A percentile compares a stretch with the other conserved stretches of the same genome.
Conservation (phyloP, 2,329 filamentous ascomycete species). For the Diplodia mutila region DNA sequence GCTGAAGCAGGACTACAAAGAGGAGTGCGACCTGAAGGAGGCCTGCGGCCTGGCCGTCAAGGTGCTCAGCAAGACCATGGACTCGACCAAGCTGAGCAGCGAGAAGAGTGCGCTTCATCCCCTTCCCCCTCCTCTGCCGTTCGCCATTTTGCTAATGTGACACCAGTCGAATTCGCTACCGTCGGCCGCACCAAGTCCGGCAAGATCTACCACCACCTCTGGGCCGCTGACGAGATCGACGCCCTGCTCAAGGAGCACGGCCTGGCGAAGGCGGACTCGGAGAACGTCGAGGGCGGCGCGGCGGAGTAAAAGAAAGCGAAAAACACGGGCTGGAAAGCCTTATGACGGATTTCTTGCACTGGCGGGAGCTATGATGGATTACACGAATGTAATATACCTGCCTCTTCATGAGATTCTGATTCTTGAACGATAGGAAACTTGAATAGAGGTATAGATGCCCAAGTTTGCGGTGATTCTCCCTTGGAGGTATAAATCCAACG, state of each 20-base stretch:
- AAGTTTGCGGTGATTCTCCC: conserved; percentile 1
- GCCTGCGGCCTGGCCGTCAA: conserved; percentile 97
- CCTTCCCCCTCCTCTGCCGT: no score
- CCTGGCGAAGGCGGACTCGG: conserved; percentile 68
- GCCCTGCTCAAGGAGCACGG: conserved; percentile 93
- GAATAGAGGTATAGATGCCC: conserved; percentile 21
- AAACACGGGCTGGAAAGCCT: conserved; percentile 30
- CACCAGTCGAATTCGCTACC: conserved; percentile 91
- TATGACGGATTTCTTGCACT: conserved; percentile 10
- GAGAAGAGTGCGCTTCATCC: conserved; percentile 83
- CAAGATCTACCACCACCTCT: conserved; percentile 97
- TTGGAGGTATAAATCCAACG: neutral
- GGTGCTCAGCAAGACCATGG: conserved; percentile 99
- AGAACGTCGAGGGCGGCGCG: conserved; percentile 31
- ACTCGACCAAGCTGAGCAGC: conserved; percentile 96
- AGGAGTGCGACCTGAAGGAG: conserved; percentile 94
- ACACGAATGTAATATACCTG: conserved; percentile 25
- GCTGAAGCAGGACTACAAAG: conserved; percentile 99
- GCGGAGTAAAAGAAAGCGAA: conserved; percentile 28
- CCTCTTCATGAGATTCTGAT: conserved; percentile 19
- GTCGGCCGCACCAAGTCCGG: conserved; percentile 94
- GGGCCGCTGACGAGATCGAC: conserved; percentile 96
- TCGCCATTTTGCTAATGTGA: neutral
- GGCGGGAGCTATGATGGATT: conserved; percentile 15
- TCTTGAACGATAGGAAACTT: neutral